A percentile compares a stretch with the other conserved stretches of the same genome.
These are phyloP conservation scores for Fusarium succisae DNA, from an alignment of 2,329 filamentous ascomycete genomes.

Conservation along the genomic window DNA sequence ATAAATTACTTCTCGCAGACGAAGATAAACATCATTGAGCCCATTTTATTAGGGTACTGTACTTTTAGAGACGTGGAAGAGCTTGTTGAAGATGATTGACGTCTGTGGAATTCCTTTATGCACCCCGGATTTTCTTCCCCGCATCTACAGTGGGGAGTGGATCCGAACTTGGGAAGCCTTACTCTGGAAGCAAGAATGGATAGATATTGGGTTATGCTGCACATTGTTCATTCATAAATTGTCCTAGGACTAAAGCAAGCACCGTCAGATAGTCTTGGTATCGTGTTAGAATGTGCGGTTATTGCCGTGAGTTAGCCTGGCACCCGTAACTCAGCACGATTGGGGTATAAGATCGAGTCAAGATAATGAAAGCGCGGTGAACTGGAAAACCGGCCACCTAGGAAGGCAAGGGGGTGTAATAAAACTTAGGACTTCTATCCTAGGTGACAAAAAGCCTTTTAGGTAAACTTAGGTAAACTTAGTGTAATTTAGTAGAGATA, in stretches of 20 bases:
- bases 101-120: slow-evolving; percentile 22
- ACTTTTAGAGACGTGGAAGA: not conserved
- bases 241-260: not conserved
- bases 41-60: not conserved
- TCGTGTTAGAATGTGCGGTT: not conserved
- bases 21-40: too few species aligned
- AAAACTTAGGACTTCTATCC: too few species aligned
- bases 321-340: not conserved
- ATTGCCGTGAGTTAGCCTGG: not conserved
- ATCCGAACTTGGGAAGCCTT: not conserved
- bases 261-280: not conserved
- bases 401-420: not conserved
- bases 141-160: slow-evolving; percentile 34
- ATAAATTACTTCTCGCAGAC: not conserved
- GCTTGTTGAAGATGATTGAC: not conserved
- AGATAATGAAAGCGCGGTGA: not conserved
- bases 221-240: not conserved
- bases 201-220: not conserved
- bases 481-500: too few species aligned
- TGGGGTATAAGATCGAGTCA: too few species aligned
- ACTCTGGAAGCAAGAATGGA: not conserved
- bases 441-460: too few species aligned
- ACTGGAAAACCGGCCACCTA: not conserved
- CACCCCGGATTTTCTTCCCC: slow-evolving; percentile 42
- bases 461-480: too few species aligned